These are phyloP conservation scores for Lachancea cidri DNA, from an alignment of 805 yeast genomes.

Conservation along the genomic window DNA sequence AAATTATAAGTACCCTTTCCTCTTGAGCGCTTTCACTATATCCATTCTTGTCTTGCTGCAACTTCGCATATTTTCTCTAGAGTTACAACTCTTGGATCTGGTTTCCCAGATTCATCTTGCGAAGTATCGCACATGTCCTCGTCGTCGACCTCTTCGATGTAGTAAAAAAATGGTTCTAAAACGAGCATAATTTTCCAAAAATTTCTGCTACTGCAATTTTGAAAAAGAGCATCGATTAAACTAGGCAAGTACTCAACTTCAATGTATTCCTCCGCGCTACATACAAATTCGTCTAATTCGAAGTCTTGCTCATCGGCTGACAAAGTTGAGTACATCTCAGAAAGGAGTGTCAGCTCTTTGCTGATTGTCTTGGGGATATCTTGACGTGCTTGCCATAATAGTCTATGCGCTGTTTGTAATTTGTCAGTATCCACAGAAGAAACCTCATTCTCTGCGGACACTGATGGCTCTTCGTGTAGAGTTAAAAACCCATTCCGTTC, in stretches of 20 bases:
- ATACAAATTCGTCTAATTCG: slow-evolving; percentile 34
- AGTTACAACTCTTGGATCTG: slow-evolving; percentile 34
- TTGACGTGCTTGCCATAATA: slow-evolving; percentile 32
- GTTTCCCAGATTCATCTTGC: slow-evolving; percentile 18
- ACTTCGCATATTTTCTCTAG: slow-evolving; percentile 34
- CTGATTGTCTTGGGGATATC: slow-evolving; percentile 34
- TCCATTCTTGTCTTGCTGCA: slow-evolving; percentile 35
- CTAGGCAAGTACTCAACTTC: slow-evolving; percentile 33
- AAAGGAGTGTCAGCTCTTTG: slow-evolving; percentile 30
- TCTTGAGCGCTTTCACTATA: slow-evolving; percentile 9
- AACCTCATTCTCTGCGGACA: slow-evolving; percentile 10
- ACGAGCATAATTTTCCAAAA: slow-evolving; percentile 35
- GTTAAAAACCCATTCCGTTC: slow-evolving; percentile 32
- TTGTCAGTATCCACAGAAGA: slow-evolving; percentile 21
- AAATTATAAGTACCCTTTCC: neutral
- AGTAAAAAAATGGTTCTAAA: slow-evolving; percentile 34
- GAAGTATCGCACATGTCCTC: slow-evolving; percentile 13
- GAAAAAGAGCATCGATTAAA: slow-evolving; percentile 28
- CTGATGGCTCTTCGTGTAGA: slow-evolving; percentile 7
- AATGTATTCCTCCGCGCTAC: slow-evolving; percentile 35
- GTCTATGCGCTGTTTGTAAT: slow-evolving; percentile 29
- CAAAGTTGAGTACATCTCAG: slow-evolving; percentile 33
- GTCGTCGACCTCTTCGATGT: slow-evolving; percentile 31
- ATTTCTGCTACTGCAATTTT: slow-evolving; percentile 24
- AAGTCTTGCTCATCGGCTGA: slow-evolving; percentile 36